phyloP scores from a whole-genome alignment of 352 stramenopile species.

The Phytopythium ostracodes region DNA sequence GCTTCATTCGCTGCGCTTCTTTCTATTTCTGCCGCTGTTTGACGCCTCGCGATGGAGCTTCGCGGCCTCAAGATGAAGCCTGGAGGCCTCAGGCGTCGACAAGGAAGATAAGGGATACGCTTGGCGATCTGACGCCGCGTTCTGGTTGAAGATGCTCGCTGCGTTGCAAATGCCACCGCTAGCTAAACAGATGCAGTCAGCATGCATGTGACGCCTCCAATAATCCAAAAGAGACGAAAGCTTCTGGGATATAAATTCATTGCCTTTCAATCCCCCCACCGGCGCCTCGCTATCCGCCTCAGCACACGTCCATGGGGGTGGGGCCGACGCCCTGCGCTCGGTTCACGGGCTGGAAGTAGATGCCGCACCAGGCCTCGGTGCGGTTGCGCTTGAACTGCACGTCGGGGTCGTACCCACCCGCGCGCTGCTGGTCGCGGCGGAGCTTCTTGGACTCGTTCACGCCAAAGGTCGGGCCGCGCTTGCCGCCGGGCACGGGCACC shows the following conservation, averaged over 20 bases:
- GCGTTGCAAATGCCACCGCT: not conserved
- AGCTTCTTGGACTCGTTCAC: conserved; percentile 80
- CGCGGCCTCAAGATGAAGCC: not conserved
- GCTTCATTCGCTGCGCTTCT: not conserved
- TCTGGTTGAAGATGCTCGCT: not conserved
- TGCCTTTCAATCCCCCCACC: not conserved
- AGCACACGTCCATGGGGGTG: conserved; percentile 54
- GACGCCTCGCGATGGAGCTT: not conserved
- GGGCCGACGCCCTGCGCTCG: conserved; percentile 19
- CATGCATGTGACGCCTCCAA: not conserved
- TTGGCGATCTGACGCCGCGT: no score
- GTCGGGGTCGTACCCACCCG: conserved; percentile 75
- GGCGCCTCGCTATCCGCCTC: conserved; percentile 7
- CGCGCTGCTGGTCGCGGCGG: conserved; percentile 72
- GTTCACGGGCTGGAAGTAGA: conserved; percentile 65
- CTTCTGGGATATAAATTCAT: conserved; percentile 2
- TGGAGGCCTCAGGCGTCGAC: no score
- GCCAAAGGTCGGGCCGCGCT: conserved; percentile 71
- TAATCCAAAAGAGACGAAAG: not conserved
- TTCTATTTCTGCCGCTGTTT: not conserved
- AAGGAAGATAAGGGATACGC: no score
- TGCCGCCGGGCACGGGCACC: conserved; percentile 71
- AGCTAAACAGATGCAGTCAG: not conserved
- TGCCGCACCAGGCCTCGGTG: conserved; percentile 70
- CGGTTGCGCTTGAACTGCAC: conserved; percentile 78